Base-by-base conservation (phyloP, 2,329 filamentous ascomycete species). In the Phyllosticta paracitricarpa region DNA sequence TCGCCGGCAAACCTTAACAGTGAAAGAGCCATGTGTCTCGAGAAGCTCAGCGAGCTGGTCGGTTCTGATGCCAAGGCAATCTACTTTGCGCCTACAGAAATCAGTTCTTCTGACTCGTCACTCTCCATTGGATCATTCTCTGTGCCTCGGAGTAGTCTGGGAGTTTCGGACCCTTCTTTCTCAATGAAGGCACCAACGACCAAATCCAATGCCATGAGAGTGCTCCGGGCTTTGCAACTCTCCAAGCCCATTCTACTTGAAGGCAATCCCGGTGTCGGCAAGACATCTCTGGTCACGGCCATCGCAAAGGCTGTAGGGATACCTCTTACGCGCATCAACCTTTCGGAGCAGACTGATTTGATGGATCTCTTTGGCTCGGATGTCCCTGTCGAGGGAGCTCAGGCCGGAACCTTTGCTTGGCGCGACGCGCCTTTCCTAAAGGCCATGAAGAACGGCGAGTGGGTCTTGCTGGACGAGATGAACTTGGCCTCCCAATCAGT, bases 391-490 rank as follows among this genome's bases (percentile, higher is more conserved):
- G 94, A 97, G 75, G 92, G 91, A n/a, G 91, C 89, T 0, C 86
- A 89, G 68, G 88, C 91, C 7, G 94, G 94, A 1, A 88, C 89
- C 63, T 99, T 99, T 70, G 88, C 89, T 1, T 99, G 94, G 94
- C 85, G 91, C 66, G 93, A 99, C 72, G 94, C 93, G 0, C 92
- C 94, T 0, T 97, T 99, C 71, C 78, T 99, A 22, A 89, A 91
- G 71, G 94, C 94, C 0, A 97, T 99, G 93, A 94, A 97, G 71
- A 89, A 85, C 62, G 94, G 94, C 28, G 89, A 96, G 67, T 99
- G 94, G 94, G 94, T 99, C 10, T 79, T 99, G 28, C 81, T 99
- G 0, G 94, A 99, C 70, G 94, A 99, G 78, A 99, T 99, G 94
- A 99, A 99, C 69, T 77, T 99, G 65, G 94, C 95, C 1, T 97